phyloP scores from a whole-genome alignment of 345 rosid species.

The Citropsis articulata region DNA sequence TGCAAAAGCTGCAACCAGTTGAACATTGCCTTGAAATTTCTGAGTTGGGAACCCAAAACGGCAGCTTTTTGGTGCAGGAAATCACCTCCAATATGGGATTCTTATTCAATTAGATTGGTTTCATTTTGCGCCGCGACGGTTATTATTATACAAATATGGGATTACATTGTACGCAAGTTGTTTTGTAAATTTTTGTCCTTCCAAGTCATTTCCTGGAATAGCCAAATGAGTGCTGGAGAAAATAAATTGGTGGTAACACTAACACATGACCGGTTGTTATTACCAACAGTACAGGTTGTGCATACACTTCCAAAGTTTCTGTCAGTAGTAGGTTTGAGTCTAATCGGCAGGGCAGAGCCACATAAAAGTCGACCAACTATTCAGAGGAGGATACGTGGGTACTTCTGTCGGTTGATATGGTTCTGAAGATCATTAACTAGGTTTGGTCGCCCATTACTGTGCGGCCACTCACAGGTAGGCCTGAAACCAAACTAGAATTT shows the following conservation, averaged over 20 bases:
- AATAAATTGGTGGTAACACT: background rate
- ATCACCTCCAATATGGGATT: background rate
- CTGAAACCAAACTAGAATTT: background rate
- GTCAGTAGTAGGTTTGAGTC: background rate
- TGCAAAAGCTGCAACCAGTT: slow-evolving; percentile 15
- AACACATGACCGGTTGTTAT: background rate
- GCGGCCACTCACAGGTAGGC: background rate
- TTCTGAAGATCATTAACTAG: background rate
- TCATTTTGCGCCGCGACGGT: background rate
- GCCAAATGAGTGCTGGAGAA: background rate
- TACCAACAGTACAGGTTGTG: background rate
- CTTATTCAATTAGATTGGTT: background rate
- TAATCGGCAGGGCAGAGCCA: background rate
- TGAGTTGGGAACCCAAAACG: background rate
- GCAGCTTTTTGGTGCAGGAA: background rate
- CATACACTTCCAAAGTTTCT: background rate
- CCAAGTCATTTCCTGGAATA: background rate
- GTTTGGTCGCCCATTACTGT: background rate
- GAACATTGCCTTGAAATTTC: background rate
- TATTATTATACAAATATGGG: background rate
- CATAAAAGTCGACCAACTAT: too few relatives aligned
- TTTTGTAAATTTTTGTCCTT: background rate
- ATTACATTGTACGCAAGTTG: background rate
- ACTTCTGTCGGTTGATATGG: too few relatives aligned
- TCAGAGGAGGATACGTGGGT: background rate